Conservation (phyloP, 768 basidiomycete genomes). For the Pleurotus cornucopiae region DNA sequence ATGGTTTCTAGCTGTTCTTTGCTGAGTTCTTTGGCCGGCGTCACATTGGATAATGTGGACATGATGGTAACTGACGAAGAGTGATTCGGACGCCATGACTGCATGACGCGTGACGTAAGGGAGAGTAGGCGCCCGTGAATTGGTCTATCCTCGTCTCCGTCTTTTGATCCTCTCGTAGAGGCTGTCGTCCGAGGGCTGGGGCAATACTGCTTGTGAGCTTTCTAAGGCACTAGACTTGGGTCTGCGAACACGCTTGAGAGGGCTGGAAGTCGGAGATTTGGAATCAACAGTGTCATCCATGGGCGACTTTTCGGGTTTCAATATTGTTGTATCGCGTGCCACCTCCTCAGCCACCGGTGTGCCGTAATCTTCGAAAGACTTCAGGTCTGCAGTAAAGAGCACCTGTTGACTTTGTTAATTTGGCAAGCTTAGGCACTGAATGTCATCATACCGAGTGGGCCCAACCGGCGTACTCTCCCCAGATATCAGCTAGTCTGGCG, state of each 20-base stretch:
- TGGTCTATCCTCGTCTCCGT: background rate
- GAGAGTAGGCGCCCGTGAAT: background rate
- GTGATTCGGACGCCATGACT: too few relatives aligned
- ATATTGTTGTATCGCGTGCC: background rate
- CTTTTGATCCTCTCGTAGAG: slow-evolving; percentile 3
- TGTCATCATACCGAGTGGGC: slow-evolving; percentile 68
- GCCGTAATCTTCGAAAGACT: slow-evolving; percentile 62
- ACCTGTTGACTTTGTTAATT: slow-evolving; percentile 38
- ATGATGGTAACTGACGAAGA: background rate
- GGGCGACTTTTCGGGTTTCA: background rate
- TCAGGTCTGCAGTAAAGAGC: slow-evolving; percentile 72
- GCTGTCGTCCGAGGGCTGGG: background rate
- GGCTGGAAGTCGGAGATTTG: too few relatives aligned
- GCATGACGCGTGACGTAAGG: background rate
- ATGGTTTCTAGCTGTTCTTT: slow-evolving; percentile 28
- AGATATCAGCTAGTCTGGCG: slow-evolving; percentile 52
- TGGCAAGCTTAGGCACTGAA: slow-evolving; percentile 2
- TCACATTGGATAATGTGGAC: slow-evolving; percentile 15
- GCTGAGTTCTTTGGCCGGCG: slow-evolving; percentile 36
- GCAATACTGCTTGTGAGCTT: too few relatives aligned
- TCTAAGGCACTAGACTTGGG: too few relatives aligned
- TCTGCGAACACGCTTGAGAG: too few relatives aligned
- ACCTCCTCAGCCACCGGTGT: slow-evolving; percentile 22
- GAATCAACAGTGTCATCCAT: too few relatives aligned
- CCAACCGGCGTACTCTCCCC: slow-evolving; percentile 91